These are phyloP conservation scores for Plenodomus lindquistii DNA, from an alignment of 2,329 filamentous ascomycete species.

Conservation along the genomic window DNA sequence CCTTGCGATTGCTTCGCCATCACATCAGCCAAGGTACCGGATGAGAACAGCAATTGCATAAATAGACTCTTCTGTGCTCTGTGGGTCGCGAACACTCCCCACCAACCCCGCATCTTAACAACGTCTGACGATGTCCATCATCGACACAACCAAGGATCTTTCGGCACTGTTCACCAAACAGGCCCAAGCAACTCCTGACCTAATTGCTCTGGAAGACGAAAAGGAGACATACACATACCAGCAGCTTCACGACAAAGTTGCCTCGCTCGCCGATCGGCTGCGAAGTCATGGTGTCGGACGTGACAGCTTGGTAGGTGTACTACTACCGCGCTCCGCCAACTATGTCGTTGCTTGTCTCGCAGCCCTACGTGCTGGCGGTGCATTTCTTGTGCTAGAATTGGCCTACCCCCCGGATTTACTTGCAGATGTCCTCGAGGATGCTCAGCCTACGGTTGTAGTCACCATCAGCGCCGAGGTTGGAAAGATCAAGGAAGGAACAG, in stretches of 20 bases:
- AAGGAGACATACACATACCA: conserved; percentile 69
- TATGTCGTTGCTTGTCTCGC: conserved; percentile 80
- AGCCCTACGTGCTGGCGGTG: conserved; percentile 76
- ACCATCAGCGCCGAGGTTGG: conserved; percentile 67
- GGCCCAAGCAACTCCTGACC: conserved; percentile 68
- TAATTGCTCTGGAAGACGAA: conserved; percentile 73
- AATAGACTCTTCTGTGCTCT: conserved; percentile 24
- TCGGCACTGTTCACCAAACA: conserved; percentile 72
- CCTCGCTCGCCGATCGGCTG: conserved; percentile 65
- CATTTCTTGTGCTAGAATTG: conserved; percentile 78
- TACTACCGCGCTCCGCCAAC: conserved; percentile 74
- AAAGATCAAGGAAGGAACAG: conserved; percentile 66
- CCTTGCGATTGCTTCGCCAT: conserved; percentile 7
- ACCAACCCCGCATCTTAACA: conserved; percentile 9
- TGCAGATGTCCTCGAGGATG: conserved; percentile 77
- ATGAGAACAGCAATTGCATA: conserved; percentile 18
- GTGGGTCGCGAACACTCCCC: conserved; percentile 1
- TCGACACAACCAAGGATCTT: conserved; percentile 74
- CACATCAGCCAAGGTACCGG: conserved; percentile 14
- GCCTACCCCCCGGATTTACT: conserved; percentile 76
- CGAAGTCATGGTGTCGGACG: conserved; percentile 70
- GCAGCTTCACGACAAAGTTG: conserved; percentile 70
- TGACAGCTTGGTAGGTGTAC: conserved; percentile 74
- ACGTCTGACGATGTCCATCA: conserved; percentile 59
- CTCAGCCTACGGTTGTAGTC: conserved; percentile 70